Conservation (phyloP, 805 yeast genomes). For the Candida namnaoensis region DNA sequence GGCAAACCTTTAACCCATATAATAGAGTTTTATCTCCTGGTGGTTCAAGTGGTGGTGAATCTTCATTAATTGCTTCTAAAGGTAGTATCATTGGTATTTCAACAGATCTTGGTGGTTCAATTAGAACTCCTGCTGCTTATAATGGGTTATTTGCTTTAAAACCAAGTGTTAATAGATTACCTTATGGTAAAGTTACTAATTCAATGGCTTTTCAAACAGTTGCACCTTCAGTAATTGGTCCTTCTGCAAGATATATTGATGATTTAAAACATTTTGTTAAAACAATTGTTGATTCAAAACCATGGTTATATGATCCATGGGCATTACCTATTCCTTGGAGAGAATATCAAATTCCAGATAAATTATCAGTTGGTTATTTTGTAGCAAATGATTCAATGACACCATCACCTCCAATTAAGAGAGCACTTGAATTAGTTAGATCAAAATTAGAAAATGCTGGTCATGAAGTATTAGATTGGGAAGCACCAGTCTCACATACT, state of each 20-base stretch:
- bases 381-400: conserved; percentile 33
- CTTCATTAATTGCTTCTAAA: conserved; percentile 32
- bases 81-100: conserved; percentile 48
- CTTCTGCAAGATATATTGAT: conserved; percentile 20
- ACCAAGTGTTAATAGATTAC: conserved; percentile 44
- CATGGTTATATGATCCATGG: conserved; percentile 35
- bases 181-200: conserved; percentile 4
- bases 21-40: conserved; percentile 35
- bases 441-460: conserved; percentile 31
- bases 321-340: conserved; percentile 34
- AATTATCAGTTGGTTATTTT: conserved; percentile 32
- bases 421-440: conserved; percentile 31
- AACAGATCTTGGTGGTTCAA: conserved; percentile 45
- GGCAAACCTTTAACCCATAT: conserved; percentile 37
- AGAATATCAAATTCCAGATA: conserved; percentile 22
- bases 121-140: conserved; percentile 38
- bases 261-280: conserved; percentile 23
- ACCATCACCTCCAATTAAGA: conserved; percentile 40
- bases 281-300: conserved; percentile 19
- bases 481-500: no score
- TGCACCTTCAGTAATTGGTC: conserved; percentile 26
- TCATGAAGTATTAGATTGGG: conserved; percentile 42
- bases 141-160: conserved; percentile 41
- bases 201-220: conserved; percentile 23
- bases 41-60: conserved; percentile 50